A percentile compares a stretch with the other conserved stretches of the same genome.
These are phyloP conservation scores for Scytalidium sp. DNA, from an alignment of 2,329 filamentous ascomycete genomes.

Conservation along the genomic window DNA sequence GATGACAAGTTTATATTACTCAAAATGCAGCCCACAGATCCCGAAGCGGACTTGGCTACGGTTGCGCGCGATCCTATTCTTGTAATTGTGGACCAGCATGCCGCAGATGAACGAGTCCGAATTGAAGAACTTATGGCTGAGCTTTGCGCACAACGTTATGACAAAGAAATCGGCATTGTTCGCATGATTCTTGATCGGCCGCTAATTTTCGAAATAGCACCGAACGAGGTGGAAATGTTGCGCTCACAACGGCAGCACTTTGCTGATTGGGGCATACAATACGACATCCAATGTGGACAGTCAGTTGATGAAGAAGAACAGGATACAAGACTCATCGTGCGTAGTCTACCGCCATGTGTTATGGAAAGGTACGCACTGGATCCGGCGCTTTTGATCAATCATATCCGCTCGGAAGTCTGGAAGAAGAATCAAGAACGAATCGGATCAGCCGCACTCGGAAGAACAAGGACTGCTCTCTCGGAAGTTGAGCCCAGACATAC, in stretches of 20 bases:
- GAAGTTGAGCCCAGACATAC: constrained; percentile 8
- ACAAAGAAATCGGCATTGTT: constrained; percentile 17
- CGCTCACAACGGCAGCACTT: constrained; percentile 54
- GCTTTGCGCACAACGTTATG: constrained; percentile 38
- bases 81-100: constrained; percentile 87
- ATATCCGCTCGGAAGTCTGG: constrained; percentile 76
- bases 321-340: constrained; percentile 41
- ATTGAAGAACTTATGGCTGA: constrained; percentile 70
- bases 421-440: constrained; percentile 33
- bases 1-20: constrained; percentile 86
- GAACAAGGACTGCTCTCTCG: constrained; percentile 14
- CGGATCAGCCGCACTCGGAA: not conserved
- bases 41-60: not conserved
- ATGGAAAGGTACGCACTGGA: constrained; percentile 72
- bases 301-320: not conserved
- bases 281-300: constrained; percentile 21
- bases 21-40: constrained; percentile 39
- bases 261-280: constrained; percentile 68
- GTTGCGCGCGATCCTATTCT: constrained; percentile 40
- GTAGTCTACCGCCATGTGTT: constrained; percentile 67
- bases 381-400: constrained; percentile 66
- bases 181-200: constrained; percentile 45
- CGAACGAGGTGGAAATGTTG: constrained; percentile 59
- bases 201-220: constrained; percentile 62
- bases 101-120: constrained; percentile 83